Evolutionary conservation across 73 alveolate species (phyloP).

Genomic region (Effrenium voratum): DNA sequence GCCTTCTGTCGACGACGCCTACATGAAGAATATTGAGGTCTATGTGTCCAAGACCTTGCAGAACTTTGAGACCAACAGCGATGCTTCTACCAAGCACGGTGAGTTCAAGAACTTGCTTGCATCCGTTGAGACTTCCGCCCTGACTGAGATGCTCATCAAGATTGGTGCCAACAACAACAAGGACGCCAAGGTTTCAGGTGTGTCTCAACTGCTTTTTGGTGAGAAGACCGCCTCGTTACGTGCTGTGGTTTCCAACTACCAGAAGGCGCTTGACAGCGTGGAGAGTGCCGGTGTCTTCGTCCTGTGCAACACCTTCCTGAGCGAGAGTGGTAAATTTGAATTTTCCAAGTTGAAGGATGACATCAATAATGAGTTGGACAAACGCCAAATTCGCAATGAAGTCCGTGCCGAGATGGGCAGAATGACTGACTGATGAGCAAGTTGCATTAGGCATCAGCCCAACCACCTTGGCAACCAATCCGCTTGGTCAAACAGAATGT

Average conservation of each 20-base stretch:
- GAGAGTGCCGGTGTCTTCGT: conserved; percentile 1
- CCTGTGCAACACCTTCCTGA: not conserved
- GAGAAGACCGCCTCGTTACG: not conserved
- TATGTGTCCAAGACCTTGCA: not conserved
- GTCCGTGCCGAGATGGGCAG: conserved; percentile 9
- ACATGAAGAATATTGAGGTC: not conserved
- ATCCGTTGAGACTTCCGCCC: not conserved
- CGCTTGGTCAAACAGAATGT: not conserved
- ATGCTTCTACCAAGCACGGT: not conserved
- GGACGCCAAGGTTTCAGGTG: not conserved
- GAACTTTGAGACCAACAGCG: not conserved
- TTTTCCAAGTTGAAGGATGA: conserved; percentile 15
- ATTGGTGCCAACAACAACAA: not conserved
- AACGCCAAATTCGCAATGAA: conserved; percentile 16
- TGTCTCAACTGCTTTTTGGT: not conserved
- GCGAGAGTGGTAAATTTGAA: not conserved
- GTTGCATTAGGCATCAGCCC: not conserved
- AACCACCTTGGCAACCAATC: conserved; percentile 6
- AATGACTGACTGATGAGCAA: not conserved
- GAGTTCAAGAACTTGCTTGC: not conserved
- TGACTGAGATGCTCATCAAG: not conserved
- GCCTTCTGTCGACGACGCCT: not conserved
- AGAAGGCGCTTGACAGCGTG: not conserved
- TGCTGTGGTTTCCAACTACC: not conserved
- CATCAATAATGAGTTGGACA: not conserved